Evolutionary conservation across 768 basidiomycete genomes (phyloP), one percentile per base, ranked within the genome.

Genomic region (Boletus tomentosulus): DNA sequence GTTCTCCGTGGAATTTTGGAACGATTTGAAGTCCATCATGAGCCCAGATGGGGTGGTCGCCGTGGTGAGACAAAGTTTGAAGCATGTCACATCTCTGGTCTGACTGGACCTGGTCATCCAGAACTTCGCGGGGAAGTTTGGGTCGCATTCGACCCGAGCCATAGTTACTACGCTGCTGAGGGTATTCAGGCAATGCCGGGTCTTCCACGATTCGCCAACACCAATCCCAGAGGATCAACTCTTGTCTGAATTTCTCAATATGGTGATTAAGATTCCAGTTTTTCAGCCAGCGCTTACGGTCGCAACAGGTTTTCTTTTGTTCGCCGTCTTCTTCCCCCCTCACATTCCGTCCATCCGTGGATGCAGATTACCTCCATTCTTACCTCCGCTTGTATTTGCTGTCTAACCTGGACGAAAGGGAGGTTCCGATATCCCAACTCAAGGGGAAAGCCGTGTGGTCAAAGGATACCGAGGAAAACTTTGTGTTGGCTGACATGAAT

Each of bases 1-100:
- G 48, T 98, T 88, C 71, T 90, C 93, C 0, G 38, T 79, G 30
- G 86, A 94, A 60, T 95, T 95, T 65, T 96, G 92, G 90, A 59
- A 75, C 24, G 83, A 85, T 50, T 65, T 96, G 48, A 85, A 81
- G 61, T 62, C 67, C 2, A 66, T 85, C 19, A 78, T 96, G 69
- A 76, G 79, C 12, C 74, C 80, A 3, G 83, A 89, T 45, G 95
- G 88, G 3, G 75, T 94, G 15, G 68, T 96, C 13, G 92, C 84
- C 19, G 84, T 97, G 60, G 93, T 94, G 59, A 73, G 86, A 73
- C 42, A 43, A 39, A 50, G 38, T 37, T 3, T 35, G 28, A 46
- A 47, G 35, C 33, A 15, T n/a, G 46, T 48, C 15, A 19, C 27
- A 19, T 43, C 25, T 27, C 46, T 44, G 12, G 47, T 34, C 28